A percentile compares a stretch with the other conserved stretches of the same genome.
These are phyloP conservation scores for Ambrosia trifida DNA, from an alignment of 129 eudicot genomes.

Conservation along the genomic window DNA sequence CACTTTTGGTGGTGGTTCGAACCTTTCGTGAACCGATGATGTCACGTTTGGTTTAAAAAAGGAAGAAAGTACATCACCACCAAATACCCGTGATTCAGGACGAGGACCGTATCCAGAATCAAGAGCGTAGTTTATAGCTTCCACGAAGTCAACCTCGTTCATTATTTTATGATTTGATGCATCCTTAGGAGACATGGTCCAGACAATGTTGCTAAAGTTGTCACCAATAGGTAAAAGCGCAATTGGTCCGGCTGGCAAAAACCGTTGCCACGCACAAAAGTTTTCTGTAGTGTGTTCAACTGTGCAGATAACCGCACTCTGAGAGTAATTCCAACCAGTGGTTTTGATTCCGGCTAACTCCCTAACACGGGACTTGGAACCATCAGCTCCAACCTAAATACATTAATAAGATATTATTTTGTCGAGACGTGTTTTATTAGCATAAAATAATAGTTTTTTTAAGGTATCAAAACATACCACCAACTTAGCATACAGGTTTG, in stretches of 20 bases:
- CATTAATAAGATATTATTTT: background rate
- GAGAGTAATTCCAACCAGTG: slow-evolving; percentile 91
- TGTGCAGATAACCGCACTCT: slow-evolving; percentile 90
- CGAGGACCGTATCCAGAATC: slow-evolving; percentile 83
- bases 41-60: slow-evolving; percentile 42
- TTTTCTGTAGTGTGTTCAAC: slow-evolving; percentile 66
- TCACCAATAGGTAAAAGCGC: slow-evolving; percentile 96
- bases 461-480: slow-evolving; percentile 56
- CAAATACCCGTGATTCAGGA: slow-evolving; percentile 53
- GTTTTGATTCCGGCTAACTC: slow-evolving; percentile 81
- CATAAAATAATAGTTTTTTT: background rate
- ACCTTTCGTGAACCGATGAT: slow-evolving; percentile 52
- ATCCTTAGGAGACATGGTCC: slow-evolving; percentile 95
- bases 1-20: slow-evolving; percentile 81
- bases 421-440: background rate
- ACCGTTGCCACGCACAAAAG: slow-evolving; percentile 92
- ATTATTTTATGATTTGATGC: slow-evolving; percentile 62
- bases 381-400: slow-evolving; percentile 91
- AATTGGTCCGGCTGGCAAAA: slow-evolving; percentile 86
- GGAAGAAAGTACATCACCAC: slow-evolving; percentile 49
- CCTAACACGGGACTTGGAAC: slow-evolving; percentile 87
- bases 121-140: slow-evolving; percentile 71
- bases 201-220: slow-evolving; percentile 90
- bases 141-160: slow-evolving; percentile 67
- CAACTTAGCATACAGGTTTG: slow-evolving; percentile 67